Conservation (phyloP, 805 yeast genomes). For the Cyberlindnera mrakii region DNA sequence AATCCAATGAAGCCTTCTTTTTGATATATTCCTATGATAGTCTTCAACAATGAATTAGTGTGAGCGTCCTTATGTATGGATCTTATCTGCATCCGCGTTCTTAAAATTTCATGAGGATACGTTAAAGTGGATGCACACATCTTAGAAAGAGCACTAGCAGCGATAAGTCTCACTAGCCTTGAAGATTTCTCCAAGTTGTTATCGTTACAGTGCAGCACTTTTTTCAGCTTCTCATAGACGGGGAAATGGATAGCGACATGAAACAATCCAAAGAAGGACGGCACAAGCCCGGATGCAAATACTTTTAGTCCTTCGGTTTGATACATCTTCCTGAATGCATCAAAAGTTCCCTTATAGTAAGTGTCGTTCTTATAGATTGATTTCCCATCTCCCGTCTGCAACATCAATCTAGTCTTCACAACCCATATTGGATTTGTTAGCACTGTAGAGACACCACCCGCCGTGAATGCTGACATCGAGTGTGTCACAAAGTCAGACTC, state of each 20-base stretch:
- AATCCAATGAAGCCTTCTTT: conserved; percentile 79
- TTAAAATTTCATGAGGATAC: conserved; percentile 90
- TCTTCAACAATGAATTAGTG: conserved; percentile 16
- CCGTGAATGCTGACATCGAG: conserved; percentile 64
- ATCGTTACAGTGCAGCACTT: conserved; percentile 31
- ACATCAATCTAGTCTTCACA: conserved; percentile 89
- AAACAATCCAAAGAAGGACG: conserved; percentile 82
- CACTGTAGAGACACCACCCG: conserved; percentile 82
- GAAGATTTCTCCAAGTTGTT: conserved; percentile 16
- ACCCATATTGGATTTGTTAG: conserved; percentile 97
- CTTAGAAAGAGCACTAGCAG: conserved; percentile 76
- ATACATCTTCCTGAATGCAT: conserved; percentile 80
- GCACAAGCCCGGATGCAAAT: conserved; percentile 84
- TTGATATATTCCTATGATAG: conserved; percentile 26
- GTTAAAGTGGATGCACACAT: conserved; percentile 85
- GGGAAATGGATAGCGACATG: conserved; percentile 98
- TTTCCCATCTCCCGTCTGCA: conserved; percentile 44
- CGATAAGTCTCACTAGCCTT: conserved; percentile 37
- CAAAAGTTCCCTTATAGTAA: conserved; percentile 69
- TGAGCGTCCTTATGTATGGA: conserved; percentile 25
- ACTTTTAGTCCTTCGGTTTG: conserved; percentile 71
- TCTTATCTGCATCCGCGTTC: conserved; percentile 78
- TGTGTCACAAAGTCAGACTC: conserved; percentile 32
- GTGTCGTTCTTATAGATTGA: conserved; percentile 13
- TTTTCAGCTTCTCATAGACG: conserved; percentile 76